Evolutionary conservation across 1,139 yeast species (phyloP).

Genomic region (Yamadazyma buinensis): DNA sequence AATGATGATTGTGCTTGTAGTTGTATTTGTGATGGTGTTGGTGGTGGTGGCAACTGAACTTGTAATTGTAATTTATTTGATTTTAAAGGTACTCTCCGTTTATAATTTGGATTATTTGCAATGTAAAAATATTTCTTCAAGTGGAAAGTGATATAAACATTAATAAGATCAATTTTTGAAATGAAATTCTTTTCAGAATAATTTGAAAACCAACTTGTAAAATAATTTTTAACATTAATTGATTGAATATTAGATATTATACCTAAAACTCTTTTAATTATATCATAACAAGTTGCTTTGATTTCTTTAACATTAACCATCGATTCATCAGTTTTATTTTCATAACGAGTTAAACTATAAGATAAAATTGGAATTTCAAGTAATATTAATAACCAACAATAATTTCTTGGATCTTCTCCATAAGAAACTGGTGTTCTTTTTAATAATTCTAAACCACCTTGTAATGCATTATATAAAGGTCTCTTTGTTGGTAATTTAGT

Average conservation of each 20-base stretch:
- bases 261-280: slow-evolving; percentile 65
- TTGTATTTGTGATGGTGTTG: too few species aligned
- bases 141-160: slow-evolving; percentile 64
- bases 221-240: slow-evolving; percentile 33
- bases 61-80: too few species aligned
- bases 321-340: slow-evolving; percentile 7
- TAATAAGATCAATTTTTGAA: slow-evolving; percentile 51
- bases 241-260: slow-evolving; percentile 51
- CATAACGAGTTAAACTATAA: slow-evolving; percentile 36
- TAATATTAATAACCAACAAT: slow-evolving; percentile 57
- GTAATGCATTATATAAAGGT: slow-evolving; percentile 52
- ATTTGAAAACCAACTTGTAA: slow-evolving; percentile 59
- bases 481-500: slow-evolving; percentile 52
- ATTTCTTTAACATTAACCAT: slow-evolving; percentile 51
- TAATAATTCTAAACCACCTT: slow-evolving; percentile 46
- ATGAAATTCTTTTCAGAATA: slow-evolving; percentile 37
- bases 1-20: too few species aligned
- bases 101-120: slow-evolving; percentile 31
- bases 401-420: slow-evolving; percentile 33
- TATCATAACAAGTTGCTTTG: slow-evolving; percentile 55
- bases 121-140: slow-evolving; percentile 38
- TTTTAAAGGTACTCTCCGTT: slow-evolving; percentile 10
- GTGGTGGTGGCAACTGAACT: too few species aligned
- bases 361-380: slow-evolving; percentile 59
- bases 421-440: slow-evolving; percentile 35